Base-by-base conservation (phyloP, 2,329 filamentous ascomycete species). In the Penicillium vulpinum region DNA sequence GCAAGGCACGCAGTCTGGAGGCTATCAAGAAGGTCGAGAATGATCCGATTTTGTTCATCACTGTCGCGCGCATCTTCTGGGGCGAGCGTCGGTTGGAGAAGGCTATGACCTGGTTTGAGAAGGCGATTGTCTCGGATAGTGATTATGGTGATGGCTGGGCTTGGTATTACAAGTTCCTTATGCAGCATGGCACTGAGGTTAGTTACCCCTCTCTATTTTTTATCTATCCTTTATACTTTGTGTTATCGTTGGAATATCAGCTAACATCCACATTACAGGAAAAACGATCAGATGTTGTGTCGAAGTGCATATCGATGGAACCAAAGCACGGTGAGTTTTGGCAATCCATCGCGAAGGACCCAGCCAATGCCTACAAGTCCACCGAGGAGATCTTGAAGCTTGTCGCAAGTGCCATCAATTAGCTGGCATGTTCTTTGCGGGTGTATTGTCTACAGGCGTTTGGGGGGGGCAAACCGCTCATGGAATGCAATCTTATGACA, bases 1-100 rank as follows among this genome's bases (percentile, higher is more conserved):
- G 95, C 56, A 96, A 97, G 74, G 89, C 93, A 4, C 86, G 92
- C 58, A 90, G 89, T 54, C 81, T 97, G 44, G 94, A 97, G 77
- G 95, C 93, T 29, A 96, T 99, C 77, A 95, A 96, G 78, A 95
- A 96, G 75, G 91, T 96, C 6, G 94, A 97, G 71, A 94, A 92
- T 69, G 93, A 97, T 71, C 86, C 94, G 0, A 83, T 88, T 21
- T 81, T 99, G 4, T 95, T 97, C 71, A 89, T 95, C 33, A 92
- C 92, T 0, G 92, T 96, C 13, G 94, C 92, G 6, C 86, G 94
- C 21, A 95, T 97, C 64, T 97, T 99, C 78, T 99, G 94, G 94
- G 87, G 85, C 10, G 94, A 99, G 77, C 84, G 94, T 54, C 88
- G 88, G 71, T 82, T 99, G 24, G 94, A 97, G 65, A 96, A 97